A percentile compares a stretch with the other conserved stretches of the same genome.
These are phyloP conservation scores for Vaccinium myrtillus DNA, from an alignment of 148 eudicot species.

Conservation along the genomic window DNA sequence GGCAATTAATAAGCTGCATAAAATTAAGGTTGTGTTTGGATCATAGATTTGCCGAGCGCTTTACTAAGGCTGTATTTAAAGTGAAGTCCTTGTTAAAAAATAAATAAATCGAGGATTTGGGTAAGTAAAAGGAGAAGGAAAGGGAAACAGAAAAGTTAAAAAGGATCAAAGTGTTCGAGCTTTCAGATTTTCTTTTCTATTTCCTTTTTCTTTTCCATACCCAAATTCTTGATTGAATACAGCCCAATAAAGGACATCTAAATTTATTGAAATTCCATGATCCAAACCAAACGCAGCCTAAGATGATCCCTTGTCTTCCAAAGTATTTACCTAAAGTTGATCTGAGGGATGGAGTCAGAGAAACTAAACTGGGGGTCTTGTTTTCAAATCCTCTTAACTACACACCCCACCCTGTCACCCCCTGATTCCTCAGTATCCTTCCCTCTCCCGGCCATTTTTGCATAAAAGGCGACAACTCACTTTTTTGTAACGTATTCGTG, in stretches of 20 bases:
- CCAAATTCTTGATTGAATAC: background rate
- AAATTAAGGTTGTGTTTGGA: background rate
- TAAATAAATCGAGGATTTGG: background rate
- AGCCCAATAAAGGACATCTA: background rate
- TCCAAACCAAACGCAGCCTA: slow-evolving; percentile 4
- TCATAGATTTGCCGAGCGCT: background rate
- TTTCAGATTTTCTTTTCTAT: background rate
- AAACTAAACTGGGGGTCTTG: background rate
- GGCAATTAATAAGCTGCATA: background rate
- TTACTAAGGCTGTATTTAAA: background rate
- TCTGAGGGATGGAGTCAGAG: background rate
- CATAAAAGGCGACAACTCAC: background rate
- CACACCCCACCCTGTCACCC: background rate
- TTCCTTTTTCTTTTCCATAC: background rate
- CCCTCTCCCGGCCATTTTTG: background rate
- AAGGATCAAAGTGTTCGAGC: background rate
- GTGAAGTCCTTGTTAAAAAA: background rate
- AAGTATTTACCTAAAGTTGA: background rate
- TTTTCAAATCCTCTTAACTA: background rate
- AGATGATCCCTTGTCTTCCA: background rate
- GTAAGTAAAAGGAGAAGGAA: background rate
- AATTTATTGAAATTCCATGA: background rate
- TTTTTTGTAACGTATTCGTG: background rate
- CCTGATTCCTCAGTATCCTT: background rate
- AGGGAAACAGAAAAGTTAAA: background rate